Percentiles rank a stretch among this genome's conserved stretches.
phyloP scores from a whole-genome alignment of 2,329 filamentous ascomycete genomes.

The Blastomyces gilchristii region DNA sequence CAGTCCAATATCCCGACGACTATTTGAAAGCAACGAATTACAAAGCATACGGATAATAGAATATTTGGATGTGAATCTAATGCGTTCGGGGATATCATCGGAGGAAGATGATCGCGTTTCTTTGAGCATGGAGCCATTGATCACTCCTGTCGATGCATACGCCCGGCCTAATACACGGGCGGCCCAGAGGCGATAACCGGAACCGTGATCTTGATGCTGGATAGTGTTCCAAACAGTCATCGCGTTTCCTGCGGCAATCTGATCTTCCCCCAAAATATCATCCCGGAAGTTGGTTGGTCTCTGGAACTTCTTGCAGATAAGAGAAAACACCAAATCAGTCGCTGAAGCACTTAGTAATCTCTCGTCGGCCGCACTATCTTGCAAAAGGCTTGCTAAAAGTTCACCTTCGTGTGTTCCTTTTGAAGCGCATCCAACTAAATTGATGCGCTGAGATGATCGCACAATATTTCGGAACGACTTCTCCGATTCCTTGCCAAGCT shows the following conservation, averaged over 20 bases:
- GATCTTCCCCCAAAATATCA: conserved; percentile 61
- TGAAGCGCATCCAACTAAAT: conserved; percentile 57
- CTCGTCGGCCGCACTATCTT: conserved; percentile 54
- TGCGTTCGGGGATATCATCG: conserved; percentile 10
- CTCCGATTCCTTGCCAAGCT: conserved; percentile 40
- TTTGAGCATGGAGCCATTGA: conserved; percentile 41
- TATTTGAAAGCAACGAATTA: conserved; percentile 49
- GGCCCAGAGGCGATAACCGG: conserved; percentile 72
- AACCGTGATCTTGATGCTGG: conserved; percentile 50
- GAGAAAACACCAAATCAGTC: conserved; percentile 36
- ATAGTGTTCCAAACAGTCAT: conserved; percentile 69
- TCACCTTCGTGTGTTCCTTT: conserved; percentile 65
- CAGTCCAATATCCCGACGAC: conserved; percentile 38
- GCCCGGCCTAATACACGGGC: conserved; percentile 73
- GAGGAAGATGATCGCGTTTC: conserved; percentile 24
- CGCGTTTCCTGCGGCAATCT: conserved; percentile 51
- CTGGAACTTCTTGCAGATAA: conserved; percentile 64
- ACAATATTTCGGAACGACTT: conserved; percentile 58
- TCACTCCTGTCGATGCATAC: conserved; percentile 63
- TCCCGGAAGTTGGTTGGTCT: conserved; percentile 47
- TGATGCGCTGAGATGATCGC: conserved; percentile 56
- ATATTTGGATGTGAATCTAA: conserved; percentile 44
- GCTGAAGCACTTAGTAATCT: conserved; percentile 62
- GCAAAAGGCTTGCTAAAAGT: conserved; percentile 67
- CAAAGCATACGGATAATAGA: conserved; percentile 54